phyloP scores from a whole-genome alignment of 495 filamentous ascomycete genomes.

The Symbiotaphrina buchneri region DNA sequence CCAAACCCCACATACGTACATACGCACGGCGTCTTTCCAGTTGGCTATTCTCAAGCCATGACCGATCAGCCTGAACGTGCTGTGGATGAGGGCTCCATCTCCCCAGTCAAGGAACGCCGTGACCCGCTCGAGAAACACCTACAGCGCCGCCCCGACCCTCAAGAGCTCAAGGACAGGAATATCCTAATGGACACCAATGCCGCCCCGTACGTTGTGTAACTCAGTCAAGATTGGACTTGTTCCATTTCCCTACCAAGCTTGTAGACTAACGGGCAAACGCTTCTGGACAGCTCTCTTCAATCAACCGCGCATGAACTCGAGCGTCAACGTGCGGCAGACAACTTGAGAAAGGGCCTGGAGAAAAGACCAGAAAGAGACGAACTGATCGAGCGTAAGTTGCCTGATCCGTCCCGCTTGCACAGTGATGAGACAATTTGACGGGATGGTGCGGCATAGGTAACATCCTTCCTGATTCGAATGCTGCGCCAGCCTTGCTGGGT shows the following conservation, averaged over 20 bases:
- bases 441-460: conserved; percentile 30
- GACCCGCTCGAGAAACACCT: conserved; percentile 81
- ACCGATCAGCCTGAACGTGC: no score
- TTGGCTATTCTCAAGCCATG: no score
- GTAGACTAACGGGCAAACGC: neutral
- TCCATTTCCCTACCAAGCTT: neutral
- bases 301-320: conserved; percentile 36
- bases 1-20: no score
- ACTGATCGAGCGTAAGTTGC: conserved; percentile 49
- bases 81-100: conserved; percentile 38
- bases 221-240: conserved; percentile 3
- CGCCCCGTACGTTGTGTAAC: conserved; percentile 31
- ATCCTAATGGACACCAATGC: conserved; percentile 51
- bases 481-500: conserved; percentile 51
- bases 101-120: conserved; percentile 53
- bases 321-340: conserved; percentile 37
- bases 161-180: conserved; percentile 58
- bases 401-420: conserved; percentile 5
- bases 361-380: conserved; percentile 40
- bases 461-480: conserved; percentile 58
- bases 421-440: neutral
- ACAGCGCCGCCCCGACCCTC: conserved; percentile 49
- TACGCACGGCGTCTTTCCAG: no score
- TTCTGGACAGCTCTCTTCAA: conserved; percentile 30
- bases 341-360: conserved; percentile 40